Base-by-base conservation (phyloP, 2,329 filamentous ascomycete genomes). In the Aspergillus hortae region DNA sequence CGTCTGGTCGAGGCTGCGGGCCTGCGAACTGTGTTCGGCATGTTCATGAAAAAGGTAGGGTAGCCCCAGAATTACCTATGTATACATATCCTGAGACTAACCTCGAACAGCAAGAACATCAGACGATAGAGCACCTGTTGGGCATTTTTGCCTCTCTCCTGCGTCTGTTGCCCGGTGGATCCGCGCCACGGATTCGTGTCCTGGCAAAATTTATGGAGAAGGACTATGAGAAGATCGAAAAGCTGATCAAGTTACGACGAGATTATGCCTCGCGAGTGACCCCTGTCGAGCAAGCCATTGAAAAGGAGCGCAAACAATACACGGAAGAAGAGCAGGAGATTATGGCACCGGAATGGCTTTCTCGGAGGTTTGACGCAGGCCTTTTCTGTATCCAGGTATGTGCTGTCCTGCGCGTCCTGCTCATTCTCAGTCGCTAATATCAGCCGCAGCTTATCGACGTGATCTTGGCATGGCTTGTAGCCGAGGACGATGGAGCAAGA, bases 201-300 rank as follows among this genome's bases (percentile, higher is more conserved):
- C 80, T 97, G 4, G 92, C 92, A 44, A 99, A 99, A 66, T 97
- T 97, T 63, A 88, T 96, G 15, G 94, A 99, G 70, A 95, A 90
- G 67, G 86, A 96, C 58, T 96, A 95, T 67, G 90, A 82, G 60
- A 97, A 97, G 77, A 83, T 90, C 35, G 74, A 67, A 5, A 89
- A 86, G 66, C 77, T 97, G 4, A 69, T 95, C 33, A 77, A 80
- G 54, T 70, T 96, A 44, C 82, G 92, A 38, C 75, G 83, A 44
- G 87, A 89, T 11, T 95, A 91, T 66, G 80, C 81, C 0, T 75
- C 79, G 0, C 80, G 82, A 14, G 72, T 95, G 1, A 75, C 73
- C 0, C 74, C 78, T 0, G 84, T 89, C 1, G 87, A 92, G 47
- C 72, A 78, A 47, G 75, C 80, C 46, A 86, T 92, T 51, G 76